Conservation (phyloP, 2,329 filamentous ascomycete genomes). For the Sporothrix schenckii region DNA sequence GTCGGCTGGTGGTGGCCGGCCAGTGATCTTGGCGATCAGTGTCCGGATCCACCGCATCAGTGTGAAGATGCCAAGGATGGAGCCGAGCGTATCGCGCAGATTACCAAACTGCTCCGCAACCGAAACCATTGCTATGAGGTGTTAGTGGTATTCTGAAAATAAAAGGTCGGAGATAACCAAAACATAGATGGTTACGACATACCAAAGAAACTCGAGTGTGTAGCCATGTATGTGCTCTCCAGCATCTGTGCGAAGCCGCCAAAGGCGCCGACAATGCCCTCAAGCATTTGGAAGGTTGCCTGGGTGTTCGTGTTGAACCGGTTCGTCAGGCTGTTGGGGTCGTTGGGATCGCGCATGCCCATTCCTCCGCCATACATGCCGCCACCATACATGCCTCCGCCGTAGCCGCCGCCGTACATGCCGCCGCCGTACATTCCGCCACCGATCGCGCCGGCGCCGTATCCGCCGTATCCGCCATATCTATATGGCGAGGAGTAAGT, state of each 20-base stretch:
- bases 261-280: slow-evolving; percentile 94
- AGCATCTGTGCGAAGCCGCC: slow-evolving; percentile 98
- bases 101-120: slow-evolving; percentile 97
- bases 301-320: slow-evolving; percentile 93
- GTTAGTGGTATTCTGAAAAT: slow-evolving; percentile 27
- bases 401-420: slow-evolving; percentile 56
- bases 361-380: slow-evolving; percentile 57
- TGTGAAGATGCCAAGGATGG: slow-evolving; percentile 92
- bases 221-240: slow-evolving; percentile 99
- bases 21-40: slow-evolving; percentile 87
- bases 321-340: slow-evolving; percentile 92
- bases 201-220: slow-evolving; percentile 98
- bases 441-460: slow-evolving; percentile 51
- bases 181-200: slow-evolving; percentile 36
- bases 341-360: slow-evolving; percentile 67
- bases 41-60: slow-evolving; percentile 93
- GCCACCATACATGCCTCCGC: slow-evolving; percentile 50
- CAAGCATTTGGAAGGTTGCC: slow-evolving; percentile 96
- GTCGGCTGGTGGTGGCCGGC: slow-evolving; percentile 84
- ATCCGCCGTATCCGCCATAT: slow-evolving; percentile 46
- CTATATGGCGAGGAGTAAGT: slow-evolving; percentile 56
- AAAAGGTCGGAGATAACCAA: not conserved
- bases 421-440: slow-evolving; percentile 34
- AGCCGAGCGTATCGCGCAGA: slow-evolving; percentile 88
- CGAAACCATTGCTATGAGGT: slow-evolving; percentile 83